phyloP scores from a whole-genome alignment of 805 yeast species.

The Maudiozyma barnettii region DNA sequence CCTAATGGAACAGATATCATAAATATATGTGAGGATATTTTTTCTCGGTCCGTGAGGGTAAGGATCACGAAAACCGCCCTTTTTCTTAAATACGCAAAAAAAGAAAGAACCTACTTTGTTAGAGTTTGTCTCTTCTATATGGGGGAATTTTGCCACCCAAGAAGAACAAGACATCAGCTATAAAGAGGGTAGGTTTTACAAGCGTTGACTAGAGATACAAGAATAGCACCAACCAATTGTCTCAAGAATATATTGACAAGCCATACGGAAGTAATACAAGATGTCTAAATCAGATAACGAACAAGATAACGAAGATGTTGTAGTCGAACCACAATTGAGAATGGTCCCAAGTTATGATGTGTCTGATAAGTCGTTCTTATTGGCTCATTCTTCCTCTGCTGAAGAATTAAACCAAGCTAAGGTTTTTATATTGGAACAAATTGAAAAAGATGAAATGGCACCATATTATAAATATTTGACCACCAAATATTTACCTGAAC shows the following conservation, averaged over 20 bases:
- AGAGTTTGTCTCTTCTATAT: too few relatives aligned
- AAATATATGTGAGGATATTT: too few relatives aligned
- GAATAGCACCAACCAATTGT: too few relatives aligned
- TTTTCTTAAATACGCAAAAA: too few relatives aligned
- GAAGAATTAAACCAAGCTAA: not conserved
- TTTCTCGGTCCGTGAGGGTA: too few relatives aligned
- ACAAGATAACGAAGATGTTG: constrained; percentile 16
- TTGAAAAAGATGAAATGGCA: constrained; percentile 58
- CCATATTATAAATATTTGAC: constrained; percentile 72
- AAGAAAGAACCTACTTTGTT: too few relatives aligned
- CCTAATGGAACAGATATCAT: too few relatives aligned
- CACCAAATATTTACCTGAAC: constrained; percentile 2
- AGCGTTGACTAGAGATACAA: too few relatives aligned
- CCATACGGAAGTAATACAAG: not conserved
- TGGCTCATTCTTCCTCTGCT: constrained; percentile 30
- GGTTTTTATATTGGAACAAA: constrained; percentile 38
- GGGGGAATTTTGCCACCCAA: too few relatives aligned
- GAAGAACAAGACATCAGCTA: too few relatives aligned
- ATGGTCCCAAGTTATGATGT: constrained; percentile 74
- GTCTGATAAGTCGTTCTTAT: constrained; percentile 69
- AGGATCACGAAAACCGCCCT: not conserved
- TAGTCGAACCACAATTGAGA: constrained; percentile 22
- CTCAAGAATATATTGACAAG: too few relatives aligned
- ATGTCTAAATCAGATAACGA: constrained; percentile 2
- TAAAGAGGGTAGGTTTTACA: too few relatives aligned